Base-by-base conservation (phyloP, 2,329 filamentous ascomycete genomes). In the Bimuria novae-zelandiae region DNA sequence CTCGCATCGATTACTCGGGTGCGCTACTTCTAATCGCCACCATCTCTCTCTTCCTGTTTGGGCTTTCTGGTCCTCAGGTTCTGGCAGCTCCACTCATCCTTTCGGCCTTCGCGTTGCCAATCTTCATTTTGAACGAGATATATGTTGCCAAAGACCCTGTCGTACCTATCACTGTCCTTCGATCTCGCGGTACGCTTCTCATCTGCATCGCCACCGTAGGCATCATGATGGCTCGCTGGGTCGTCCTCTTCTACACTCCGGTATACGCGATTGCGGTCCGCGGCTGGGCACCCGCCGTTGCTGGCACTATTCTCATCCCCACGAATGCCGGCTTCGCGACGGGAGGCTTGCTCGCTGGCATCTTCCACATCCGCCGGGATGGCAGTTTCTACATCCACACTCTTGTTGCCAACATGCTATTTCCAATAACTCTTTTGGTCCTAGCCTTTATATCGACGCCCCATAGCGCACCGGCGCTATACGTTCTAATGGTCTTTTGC, bases 201-300 rank as follows among this genome's bases (percentile, higher is more conserved):
- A 88, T 88, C 1, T 93, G 90, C 66, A 65, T 92, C 19, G 82
- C 87, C 1, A 89, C 91, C 44, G 80, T 92, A 0, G 86, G 88
- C 17, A 82, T 91, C 69, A 93, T 95, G 89, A 86, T 89, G 68
- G 82, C 88, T 1, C 86, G 91, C 52, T 95, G 90, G 90, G 82
- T 81, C 6, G 81, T 95, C 1, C 79, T 95, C 7, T 94, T 92
- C 77, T 95, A 91, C 73, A 83, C 87, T 0, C 90, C 91, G 0
- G 84, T 91, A 37, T 92, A 90, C 63, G 88, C 89, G 29, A 84
- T 94, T 52, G 88, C 89, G 3, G 87, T 94, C 1, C 84, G 87
- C 2, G 84, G 84, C 50, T 88, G 88, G 76, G 75, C 81, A 0
- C 87, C 89, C 0, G 87, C 89, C 1, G 77, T 84, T 1, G 88